Evolutionary conservation across 1,139 yeast genomes (phyloP).

Genomic region (Kurtzmaniella quercitrusa): DNA sequence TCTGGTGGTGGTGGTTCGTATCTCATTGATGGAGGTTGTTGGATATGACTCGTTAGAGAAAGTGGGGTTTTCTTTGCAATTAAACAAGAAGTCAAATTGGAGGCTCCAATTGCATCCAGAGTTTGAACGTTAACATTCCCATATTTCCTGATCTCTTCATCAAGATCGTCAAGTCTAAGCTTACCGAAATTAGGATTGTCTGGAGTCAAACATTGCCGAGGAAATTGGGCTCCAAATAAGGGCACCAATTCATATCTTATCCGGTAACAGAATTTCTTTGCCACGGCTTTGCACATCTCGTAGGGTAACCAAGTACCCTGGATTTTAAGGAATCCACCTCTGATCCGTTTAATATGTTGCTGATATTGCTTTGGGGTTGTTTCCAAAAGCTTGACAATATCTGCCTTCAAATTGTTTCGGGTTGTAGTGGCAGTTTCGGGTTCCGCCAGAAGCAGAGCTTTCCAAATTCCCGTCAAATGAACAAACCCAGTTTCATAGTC

Average conservation of each 20-base stretch:
- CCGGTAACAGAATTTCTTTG: conserved; percentile 71
- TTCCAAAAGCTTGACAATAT: conserved; percentile 70
- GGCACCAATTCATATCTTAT: conserved; percentile 78
- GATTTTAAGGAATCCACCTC: conserved; percentile 90
- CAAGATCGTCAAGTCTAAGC: conserved; percentile 36
- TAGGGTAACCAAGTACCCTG: conserved; percentile 95
- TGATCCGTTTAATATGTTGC: conserved; percentile 61
- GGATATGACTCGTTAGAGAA: not conserved
- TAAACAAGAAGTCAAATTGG: not conserved
- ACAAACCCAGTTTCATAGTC: conserved; percentile 85
- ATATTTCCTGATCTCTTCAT: not conserved
- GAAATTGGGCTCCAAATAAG: conserved; percentile 72
- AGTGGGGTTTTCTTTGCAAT: not conserved
- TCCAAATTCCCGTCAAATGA: conserved; percentile 90
- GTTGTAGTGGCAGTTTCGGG: conserved; percentile 1
- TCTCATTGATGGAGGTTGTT: not conserved
- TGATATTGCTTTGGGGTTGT: conserved; percentile 68
- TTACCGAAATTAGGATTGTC: conserved; percentile 67
- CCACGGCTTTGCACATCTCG: conserved; percentile 62
- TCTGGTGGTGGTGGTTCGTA: not conserved
- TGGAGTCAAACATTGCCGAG: conserved; percentile 65
- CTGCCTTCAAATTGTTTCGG: conserved; percentile 50
- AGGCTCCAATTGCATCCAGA: not conserved
- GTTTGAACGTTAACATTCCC: not conserved
- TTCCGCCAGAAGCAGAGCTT: conserved; percentile 46